A percentile compares a stretch with the other conserved stretches of the same genome.
Evolutionary conservation across 768 basidiomycete species (phyloP).

Genomic region (Lactarius sanguifluus): DNA sequence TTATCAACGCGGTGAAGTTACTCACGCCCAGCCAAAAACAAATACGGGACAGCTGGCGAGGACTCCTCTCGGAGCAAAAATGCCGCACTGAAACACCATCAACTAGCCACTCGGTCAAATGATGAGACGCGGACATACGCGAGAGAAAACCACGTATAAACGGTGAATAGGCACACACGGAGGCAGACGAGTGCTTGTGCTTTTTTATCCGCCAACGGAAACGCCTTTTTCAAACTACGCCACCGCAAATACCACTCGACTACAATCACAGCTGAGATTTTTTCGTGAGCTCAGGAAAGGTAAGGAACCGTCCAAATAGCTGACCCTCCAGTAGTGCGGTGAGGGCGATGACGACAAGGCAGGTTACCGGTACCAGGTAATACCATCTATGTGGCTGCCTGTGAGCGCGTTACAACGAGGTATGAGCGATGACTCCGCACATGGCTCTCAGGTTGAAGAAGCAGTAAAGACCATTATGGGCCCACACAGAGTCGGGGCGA

Average conservation of each 20-base stretch:
- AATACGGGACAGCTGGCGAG: conserved; percentile 40
- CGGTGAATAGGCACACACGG: conserved; percentile 34
- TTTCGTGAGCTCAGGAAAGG: conserved; percentile 13
- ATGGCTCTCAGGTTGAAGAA: conserved; percentile 37
- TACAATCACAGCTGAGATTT: conserved; percentile 42
- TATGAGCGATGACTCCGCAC: conserved; percentile 36
- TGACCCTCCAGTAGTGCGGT: conserved; percentile 50
- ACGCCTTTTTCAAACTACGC: conserved; percentile 38
- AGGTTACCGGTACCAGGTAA: conserved; percentile 44
- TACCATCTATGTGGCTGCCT: conserved; percentile 26
- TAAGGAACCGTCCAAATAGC: conserved; percentile 4
- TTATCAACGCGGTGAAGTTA: not conserved
- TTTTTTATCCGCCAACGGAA: conserved; percentile 42
- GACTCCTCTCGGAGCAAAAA: not conserved
- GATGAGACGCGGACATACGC: conserved; percentile 14
- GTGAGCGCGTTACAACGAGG: not conserved
- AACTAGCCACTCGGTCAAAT: not conserved
- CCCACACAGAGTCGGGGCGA: conserved; percentile 33
- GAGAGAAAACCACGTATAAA: conserved; percentile 21
- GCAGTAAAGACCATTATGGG: conserved; percentile 53
- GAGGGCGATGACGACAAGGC: conserved; percentile 40
- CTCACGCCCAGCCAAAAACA: conserved; percentile 53
- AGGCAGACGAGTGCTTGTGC: conserved; percentile 42
- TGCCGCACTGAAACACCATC: conserved; percentile 2
- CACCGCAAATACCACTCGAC: conserved; percentile 46